Conservation (phyloP, 805 yeast species). For the Wickerhamomyces chaumierensis region DNA sequence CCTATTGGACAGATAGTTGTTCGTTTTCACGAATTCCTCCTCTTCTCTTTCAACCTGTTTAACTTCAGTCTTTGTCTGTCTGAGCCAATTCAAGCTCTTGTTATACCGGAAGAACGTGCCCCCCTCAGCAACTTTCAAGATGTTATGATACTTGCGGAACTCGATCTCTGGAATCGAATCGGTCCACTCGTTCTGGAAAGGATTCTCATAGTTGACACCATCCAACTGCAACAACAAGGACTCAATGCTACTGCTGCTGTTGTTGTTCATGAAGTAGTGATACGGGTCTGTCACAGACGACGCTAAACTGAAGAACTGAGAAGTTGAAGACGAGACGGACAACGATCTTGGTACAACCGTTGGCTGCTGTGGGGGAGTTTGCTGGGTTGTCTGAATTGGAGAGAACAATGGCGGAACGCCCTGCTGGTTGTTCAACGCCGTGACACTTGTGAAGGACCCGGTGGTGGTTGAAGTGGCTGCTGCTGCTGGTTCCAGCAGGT, state of each 20-base stretch:
- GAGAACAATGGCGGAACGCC: too few species aligned
- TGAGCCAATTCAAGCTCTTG: constrained; percentile 17
- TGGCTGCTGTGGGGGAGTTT: background rate
- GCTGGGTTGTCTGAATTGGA: background rate
- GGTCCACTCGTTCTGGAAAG: constrained; percentile 5
- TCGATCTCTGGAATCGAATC: constrained; percentile 5
- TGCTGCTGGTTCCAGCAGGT: constrained; percentile 1
- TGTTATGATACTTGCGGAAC: background rate
- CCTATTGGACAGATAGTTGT: background rate
- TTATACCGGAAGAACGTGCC: constrained; percentile 24
- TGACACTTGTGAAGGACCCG: background rate
- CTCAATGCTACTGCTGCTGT: too few species aligned
- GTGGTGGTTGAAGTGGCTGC: constrained; percentile 3
- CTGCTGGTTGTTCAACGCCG: background rate
- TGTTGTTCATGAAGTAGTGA: constrained; percentile 22
- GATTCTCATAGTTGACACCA: constrained; percentile 3
- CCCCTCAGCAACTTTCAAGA: background rate
- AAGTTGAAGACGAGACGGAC: constrained; percentile 16
- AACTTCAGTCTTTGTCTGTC: constrained; percentile 14
- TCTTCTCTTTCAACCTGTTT: background rate
- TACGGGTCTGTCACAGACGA: constrained; percentile 23
- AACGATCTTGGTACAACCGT: constrained; percentile 5
- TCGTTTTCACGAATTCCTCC: background rate
- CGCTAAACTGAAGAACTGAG: constrained; percentile 12
- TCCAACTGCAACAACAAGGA: constrained; percentile 14